phyloP scores from a whole-genome alignment of 225 moss, liverwort and hornwort species.

The Marchantia paleacea region DNA sequence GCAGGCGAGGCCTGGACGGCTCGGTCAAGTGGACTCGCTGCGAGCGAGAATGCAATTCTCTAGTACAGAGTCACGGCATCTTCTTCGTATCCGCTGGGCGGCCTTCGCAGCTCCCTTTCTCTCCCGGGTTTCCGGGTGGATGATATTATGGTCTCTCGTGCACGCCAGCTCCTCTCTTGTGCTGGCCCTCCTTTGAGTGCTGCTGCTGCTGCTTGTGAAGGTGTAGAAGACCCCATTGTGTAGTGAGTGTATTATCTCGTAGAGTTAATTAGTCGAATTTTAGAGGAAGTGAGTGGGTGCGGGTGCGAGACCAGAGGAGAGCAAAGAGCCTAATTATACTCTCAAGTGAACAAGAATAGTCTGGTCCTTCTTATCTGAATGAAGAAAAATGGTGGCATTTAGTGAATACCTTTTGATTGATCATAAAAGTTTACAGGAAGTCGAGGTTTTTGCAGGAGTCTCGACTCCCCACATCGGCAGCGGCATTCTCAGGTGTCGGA shows the following conservation, averaged over 20 bases:
- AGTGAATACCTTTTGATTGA: conserved; percentile 10
- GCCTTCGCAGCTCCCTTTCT: neutral
- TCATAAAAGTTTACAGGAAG: conserved; percentile 17
- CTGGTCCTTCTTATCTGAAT: neutral
- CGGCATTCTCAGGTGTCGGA: neutral
- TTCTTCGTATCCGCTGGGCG: too few relatives aligned
- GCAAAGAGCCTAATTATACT: neutral
- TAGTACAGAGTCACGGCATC: too few relatives aligned
- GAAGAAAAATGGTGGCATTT: conserved; percentile 6
- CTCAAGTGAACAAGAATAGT: neutral
- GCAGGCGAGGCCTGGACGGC: too few relatives aligned
- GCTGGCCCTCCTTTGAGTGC: neutral
- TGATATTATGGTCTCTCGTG: neutral
- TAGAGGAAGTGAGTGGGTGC: neutral
- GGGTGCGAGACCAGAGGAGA: neutral
- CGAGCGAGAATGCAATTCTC: too few relatives aligned
- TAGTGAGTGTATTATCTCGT: neutral
- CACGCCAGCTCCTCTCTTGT: neutral
- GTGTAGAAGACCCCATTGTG: neutral
- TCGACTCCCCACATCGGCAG: too few relatives aligned
- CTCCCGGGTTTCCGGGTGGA: neutral
- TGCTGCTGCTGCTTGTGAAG: neutral
- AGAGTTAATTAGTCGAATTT: neutral
- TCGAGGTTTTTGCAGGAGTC: conserved; percentile 4
- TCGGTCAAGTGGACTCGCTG: too few relatives aligned